Conservation (phyloP, 2,329 filamentous ascomycete genomes). For the Apiospora phragmitis region DNA sequence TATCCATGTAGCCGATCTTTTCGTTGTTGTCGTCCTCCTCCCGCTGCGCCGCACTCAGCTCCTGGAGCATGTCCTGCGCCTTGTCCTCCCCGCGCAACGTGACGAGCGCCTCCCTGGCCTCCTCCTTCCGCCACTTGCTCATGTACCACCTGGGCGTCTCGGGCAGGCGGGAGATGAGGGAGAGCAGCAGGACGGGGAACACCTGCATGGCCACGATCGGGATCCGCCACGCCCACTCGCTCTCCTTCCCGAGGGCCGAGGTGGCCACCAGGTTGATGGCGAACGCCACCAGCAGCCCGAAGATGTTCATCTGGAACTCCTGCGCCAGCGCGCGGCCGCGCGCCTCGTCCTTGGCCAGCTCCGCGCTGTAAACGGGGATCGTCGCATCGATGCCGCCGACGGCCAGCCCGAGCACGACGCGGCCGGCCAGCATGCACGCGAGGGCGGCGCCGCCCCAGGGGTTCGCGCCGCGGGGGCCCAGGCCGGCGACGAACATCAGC, state of each 20-base stretch:
- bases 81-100: conserved; percentile 51
- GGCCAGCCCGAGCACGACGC: conserved; percentile 42
- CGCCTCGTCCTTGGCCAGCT: conserved; percentile 56
- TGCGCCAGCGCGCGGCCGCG: conserved; percentile 60
- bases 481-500: conserved; percentile 59
- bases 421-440: conserved; percentile 34
- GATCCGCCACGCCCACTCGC: conserved; percentile 62
- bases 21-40: conserved; percentile 47
- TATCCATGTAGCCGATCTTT: conserved; percentile 53
- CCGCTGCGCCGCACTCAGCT: conserved; percentile 50
- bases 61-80: conserved; percentile 48
- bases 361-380: conserved; percentile 60
- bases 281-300: conserved; percentile 62
- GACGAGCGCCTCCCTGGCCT: conserved; percentile 49
- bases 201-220: conserved; percentile 63
- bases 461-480: conserved; percentile 41
- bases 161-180: conserved; percentile 52
- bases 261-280: conserved; percentile 58
- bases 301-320: conserved; percentile 66
- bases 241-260: conserved; percentile 51
- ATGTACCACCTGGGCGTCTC: conserved; percentile 61
- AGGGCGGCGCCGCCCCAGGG: conserved; percentile 49
- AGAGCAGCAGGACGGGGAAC: conserved; percentile 55
- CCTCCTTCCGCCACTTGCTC: conserved; percentile 48
- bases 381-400: conserved; percentile 62